Percentiles rank a stretch among this genome's conserved stretches.
These are phyloP conservation scores for Alternaria consortialis DNA, from an alignment of 2,329 filamentous ascomycete species.

Conservation along the genomic window DNA sequence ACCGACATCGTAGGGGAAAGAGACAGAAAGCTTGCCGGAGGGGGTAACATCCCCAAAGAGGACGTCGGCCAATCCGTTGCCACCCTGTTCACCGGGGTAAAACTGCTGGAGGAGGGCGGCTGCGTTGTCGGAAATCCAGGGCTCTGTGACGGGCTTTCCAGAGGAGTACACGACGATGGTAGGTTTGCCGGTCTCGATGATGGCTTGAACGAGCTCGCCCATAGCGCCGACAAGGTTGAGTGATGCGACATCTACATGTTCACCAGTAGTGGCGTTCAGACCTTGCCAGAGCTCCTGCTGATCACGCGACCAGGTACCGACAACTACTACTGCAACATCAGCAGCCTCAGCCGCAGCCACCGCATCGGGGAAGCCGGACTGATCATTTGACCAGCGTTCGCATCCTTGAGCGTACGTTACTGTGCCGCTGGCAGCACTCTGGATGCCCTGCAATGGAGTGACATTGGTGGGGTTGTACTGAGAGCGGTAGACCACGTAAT, in stretches of 20 bases:
- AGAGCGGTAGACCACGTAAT: slow-evolving; percentile 74
- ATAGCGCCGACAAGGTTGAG: slow-evolving; percentile 76
- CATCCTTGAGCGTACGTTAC: slow-evolving; percentile 75
- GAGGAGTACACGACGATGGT: slow-evolving; percentile 74
- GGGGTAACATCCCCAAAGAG: slow-evolving; percentile 70
- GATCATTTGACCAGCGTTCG: slow-evolving; percentile 75
- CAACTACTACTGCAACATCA: slow-evolving; percentile 76
- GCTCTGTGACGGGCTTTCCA: slow-evolving; percentile 76
- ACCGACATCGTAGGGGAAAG: slow-evolving; percentile 73
- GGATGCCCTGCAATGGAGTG: slow-evolving; percentile 75
- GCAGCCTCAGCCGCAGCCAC: slow-evolving; percentile 70
- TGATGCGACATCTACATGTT: slow-evolving; percentile 72
- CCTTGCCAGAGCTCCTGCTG: slow-evolving; percentile 75
- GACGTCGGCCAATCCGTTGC: slow-evolving; percentile 71
- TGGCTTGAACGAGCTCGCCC: slow-evolving; percentile 70
- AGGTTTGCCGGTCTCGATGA: slow-evolving; percentile 72
- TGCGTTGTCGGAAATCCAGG: slow-evolving; percentile 73
- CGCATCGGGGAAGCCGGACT: slow-evolving; percentile 73
- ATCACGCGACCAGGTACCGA: slow-evolving; percentile 79
- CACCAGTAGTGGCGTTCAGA: slow-evolving; percentile 77
- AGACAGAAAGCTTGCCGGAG: slow-evolving; percentile 71
- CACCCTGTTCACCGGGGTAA: slow-evolving; percentile 75
- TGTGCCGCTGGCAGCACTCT: slow-evolving; percentile 63
- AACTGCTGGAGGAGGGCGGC: slow-evolving; percentile 76
- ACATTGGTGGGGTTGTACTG: slow-evolving; percentile 67